Conservation (phyloP, 768 basidiomycete species). For the Kwoniella bestiolae region DNA sequence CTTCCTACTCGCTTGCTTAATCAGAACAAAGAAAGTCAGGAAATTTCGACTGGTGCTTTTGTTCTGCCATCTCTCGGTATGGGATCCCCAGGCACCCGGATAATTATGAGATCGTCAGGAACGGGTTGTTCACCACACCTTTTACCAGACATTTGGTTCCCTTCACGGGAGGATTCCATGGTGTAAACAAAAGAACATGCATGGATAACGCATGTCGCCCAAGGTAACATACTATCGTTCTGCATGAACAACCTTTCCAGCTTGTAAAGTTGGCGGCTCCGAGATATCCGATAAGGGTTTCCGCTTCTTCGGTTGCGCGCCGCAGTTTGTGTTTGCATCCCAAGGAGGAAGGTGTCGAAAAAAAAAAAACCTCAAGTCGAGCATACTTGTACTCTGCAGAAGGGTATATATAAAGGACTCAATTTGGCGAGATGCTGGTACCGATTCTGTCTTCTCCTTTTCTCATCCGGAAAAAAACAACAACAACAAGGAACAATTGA, state of each 20-base stretch:
- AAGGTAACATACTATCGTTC: too few relatives aligned
- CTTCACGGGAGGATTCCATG: background rate
- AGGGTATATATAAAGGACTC: background rate
- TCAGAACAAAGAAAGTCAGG: too few relatives aligned
- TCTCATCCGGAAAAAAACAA: background rate
- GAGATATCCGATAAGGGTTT: background rate
- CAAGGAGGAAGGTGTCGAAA: background rate
- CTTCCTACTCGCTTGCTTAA: too few relatives aligned
- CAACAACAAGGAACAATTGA: too few relatives aligned
- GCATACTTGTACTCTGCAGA: too few relatives aligned
- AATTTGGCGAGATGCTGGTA: background rate
- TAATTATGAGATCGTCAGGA: background rate
- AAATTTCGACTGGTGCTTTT: background rate
- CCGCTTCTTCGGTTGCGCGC: background rate
- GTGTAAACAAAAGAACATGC: background rate
- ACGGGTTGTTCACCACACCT: background rate
- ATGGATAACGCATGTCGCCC: too few relatives aligned
- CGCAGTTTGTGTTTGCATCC: background rate
- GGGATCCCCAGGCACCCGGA: conserved; percentile 1
- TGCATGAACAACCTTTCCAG: background rate
- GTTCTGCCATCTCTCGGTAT: background rate
- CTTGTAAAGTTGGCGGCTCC: background rate
- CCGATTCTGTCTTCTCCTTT: background rate
- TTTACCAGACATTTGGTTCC: background rate
- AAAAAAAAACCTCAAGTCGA: background rate